Conservation (phyloP, 2,329 filamentous ascomycete genomes). For the Diplodia mutila region DNA sequence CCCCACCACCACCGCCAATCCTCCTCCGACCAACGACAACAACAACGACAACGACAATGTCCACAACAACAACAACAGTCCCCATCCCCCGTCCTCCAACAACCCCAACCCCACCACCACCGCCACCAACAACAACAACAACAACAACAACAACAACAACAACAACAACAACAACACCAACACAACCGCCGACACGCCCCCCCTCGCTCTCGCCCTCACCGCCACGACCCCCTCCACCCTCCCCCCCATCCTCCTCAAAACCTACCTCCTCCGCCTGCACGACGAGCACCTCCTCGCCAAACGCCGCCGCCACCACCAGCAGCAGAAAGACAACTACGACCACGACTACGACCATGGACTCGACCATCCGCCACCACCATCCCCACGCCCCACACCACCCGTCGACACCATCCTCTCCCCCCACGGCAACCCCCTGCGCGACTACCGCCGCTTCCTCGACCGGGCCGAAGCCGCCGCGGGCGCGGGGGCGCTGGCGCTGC, state of each 20-base stretch:
- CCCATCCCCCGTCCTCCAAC: too few relatives aligned
- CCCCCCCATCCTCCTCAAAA: background rate
- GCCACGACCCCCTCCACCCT: background rate
- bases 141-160: too few relatives aligned
- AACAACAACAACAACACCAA: too few relatives aligned
- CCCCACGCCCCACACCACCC: background rate
- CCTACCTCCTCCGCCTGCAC: conserved; percentile 2
- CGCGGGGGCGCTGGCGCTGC: background rate
- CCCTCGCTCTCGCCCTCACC: background rate
- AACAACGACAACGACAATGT: background rate
- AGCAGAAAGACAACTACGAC: background rate
- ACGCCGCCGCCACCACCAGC: background rate
- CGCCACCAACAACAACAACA: background rate
- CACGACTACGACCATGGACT: background rate
- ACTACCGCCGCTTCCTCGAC: conserved; percentile 5
- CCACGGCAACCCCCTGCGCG: background rate
- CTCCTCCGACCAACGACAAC: background rate
- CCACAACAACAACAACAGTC: background rate
- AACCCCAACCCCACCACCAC: too few relatives aligned
- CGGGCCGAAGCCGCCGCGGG: background rate
- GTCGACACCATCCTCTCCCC: background rate
- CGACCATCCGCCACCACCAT: background rate
- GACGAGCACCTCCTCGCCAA: background rate
- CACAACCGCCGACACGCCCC: too few relatives aligned
- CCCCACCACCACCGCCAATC: background rate